Percentiles rank a stretch among this genome's conserved stretches.
Evolutionary conservation across 2,329 filamentous ascomycete genomes (phyloP).

Genomic region (Pseudofabraea citricarpa): DNA sequence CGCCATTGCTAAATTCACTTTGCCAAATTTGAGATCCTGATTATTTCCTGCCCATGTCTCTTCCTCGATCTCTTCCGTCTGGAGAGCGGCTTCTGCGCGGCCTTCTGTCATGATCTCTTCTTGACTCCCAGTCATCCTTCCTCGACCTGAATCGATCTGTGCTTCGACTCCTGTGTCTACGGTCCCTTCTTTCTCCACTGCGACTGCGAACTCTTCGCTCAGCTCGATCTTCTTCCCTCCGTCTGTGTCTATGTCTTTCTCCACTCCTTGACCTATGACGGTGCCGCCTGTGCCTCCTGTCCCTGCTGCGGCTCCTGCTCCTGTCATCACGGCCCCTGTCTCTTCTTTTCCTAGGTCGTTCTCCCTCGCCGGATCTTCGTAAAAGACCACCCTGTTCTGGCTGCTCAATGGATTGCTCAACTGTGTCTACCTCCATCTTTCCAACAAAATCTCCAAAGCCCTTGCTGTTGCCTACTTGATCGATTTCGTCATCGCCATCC

Average conservation of each 20-base stretch:
- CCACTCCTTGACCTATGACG: constrained; percentile 23
- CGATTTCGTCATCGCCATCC: constrained; percentile 32
- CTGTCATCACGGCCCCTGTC: constrained; percentile 26
- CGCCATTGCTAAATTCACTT: neutral
- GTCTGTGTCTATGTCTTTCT: constrained; percentile 17
- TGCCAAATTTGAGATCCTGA: neutral
- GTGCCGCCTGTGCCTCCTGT: constrained; percentile 24
- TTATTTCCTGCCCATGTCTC: constrained; percentile 13
- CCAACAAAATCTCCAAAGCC: constrained; percentile 28
- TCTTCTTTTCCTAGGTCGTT: constrained; percentile 12
- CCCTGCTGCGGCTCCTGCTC: constrained; percentile 20
- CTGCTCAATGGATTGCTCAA: constrained; percentile 5
- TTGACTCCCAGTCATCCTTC: constrained; percentile 17
- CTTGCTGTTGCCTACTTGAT: constrained; percentile 21
- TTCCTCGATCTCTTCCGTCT: constrained; percentile 6
- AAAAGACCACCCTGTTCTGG: constrained; percentile 16
- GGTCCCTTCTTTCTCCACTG: constrained; percentile 19
- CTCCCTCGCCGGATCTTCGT: constrained; percentile 4
- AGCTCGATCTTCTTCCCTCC: constrained; percentile 14
- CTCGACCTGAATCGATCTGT: constrained; percentile 22
- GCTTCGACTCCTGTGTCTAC: constrained; percentile 22
- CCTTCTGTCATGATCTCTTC: constrained; percentile 9
- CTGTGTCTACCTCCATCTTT: constrained; percentile 14
- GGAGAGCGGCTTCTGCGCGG: constrained; percentile 10
- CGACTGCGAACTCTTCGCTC: constrained; percentile 16